These are phyloP conservation scores for Arachis monticola DNA, from an alignment of 331 rosid genomes.

Conservation along the genomic window DNA sequence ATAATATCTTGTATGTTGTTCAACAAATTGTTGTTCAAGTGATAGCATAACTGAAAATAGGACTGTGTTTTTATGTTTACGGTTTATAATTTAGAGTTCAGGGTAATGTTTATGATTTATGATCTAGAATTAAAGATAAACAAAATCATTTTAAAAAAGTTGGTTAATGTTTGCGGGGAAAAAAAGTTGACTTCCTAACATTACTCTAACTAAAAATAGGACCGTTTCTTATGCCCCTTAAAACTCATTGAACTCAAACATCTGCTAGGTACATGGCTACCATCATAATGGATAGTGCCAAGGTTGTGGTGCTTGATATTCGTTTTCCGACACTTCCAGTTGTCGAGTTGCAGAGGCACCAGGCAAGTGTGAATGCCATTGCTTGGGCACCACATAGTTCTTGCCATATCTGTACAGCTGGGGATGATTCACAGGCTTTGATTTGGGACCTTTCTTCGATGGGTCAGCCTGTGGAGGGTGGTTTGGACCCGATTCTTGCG, in stretches of 20 bases:
- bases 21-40: not conserved
- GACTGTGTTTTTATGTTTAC: too few relatives aligned
- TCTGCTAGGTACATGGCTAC: conserved; percentile 83
- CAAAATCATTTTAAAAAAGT: too few relatives aligned
- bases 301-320: conserved; percentile 95
- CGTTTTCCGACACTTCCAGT: conserved; percentile 97
- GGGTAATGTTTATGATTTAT: too few relatives aligned
- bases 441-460: conserved; percentile 97
- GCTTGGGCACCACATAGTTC: conserved; percentile 99
- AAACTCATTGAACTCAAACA: not conserved
- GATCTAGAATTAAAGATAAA: too few relatives aligned
- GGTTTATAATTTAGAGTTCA: too few relatives aligned
- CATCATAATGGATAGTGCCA: conserved; percentile 89
- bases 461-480: conserved; percentile 95
- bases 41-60: not conserved
- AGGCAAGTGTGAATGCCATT: conserved; percentile 87
- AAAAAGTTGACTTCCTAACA: too few relatives aligned
- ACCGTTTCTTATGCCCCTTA: not conserved
- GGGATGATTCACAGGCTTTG: conserved; percentile 96
- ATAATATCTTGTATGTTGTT: not conserved
- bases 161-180: too few relatives aligned
- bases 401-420: conserved; percentile 97
- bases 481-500: conserved; percentile 95
- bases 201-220: not conserved
- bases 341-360: conserved; percentile 95